Evolutionary conservation across 2,329 filamentous ascomycete genomes (phyloP).

Genomic region (Hypocreales sp.): DNA sequence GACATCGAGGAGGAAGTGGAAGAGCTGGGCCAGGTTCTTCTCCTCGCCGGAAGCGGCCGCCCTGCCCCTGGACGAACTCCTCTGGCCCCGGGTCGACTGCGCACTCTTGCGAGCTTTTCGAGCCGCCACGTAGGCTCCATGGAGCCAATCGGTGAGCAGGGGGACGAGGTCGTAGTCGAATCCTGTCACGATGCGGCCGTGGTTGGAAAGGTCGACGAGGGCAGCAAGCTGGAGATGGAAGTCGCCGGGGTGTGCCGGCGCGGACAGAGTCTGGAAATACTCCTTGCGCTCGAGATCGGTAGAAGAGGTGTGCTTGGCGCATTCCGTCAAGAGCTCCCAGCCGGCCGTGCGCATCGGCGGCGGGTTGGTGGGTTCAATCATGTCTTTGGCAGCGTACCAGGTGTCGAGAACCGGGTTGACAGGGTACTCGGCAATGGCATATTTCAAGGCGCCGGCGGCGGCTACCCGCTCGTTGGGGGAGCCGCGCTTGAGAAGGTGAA

Average conservation of each 20-base stretch:
- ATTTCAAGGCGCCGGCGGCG: constrained; percentile 41
- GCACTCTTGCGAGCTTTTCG: constrained; percentile 33
- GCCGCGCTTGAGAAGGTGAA: constrained; percentile 38
- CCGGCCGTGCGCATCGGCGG: constrained; percentile 38
- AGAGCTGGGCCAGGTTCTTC: constrained; percentile 46
- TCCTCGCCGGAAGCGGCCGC: constrained; percentile 34
- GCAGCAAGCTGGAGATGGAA: constrained; percentile 51
- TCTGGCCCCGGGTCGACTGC: constrained; percentile 19
- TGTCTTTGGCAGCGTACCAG: constrained; percentile 50
- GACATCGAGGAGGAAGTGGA: constrained; percentile 49
- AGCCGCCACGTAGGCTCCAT: constrained; percentile 36
- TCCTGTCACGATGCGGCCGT: constrained; percentile 45
- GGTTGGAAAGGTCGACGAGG: constrained; percentile 43
- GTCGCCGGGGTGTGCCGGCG: constrained; percentile 40
- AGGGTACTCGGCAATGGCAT: constrained; percentile 41
- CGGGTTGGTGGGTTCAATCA: constrained; percentile 43
- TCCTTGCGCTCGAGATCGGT: constrained; percentile 52
- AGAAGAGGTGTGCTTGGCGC: constrained; percentile 44
- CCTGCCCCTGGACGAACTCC: constrained; percentile 18
- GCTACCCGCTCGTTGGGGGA: constrained; percentile 35
- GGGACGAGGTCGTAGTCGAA: constrained; percentile 54
- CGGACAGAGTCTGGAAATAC: constrained; percentile 47
- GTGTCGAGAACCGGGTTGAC: constrained; percentile 44
- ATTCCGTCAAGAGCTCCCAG: constrained; percentile 50
- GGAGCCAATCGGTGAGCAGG: constrained; percentile 45